These are phyloP conservation scores for Cardamine chenopodiifolia DNA, from an alignment of 345 rosid species.

Conservation along the genomic window DNA sequence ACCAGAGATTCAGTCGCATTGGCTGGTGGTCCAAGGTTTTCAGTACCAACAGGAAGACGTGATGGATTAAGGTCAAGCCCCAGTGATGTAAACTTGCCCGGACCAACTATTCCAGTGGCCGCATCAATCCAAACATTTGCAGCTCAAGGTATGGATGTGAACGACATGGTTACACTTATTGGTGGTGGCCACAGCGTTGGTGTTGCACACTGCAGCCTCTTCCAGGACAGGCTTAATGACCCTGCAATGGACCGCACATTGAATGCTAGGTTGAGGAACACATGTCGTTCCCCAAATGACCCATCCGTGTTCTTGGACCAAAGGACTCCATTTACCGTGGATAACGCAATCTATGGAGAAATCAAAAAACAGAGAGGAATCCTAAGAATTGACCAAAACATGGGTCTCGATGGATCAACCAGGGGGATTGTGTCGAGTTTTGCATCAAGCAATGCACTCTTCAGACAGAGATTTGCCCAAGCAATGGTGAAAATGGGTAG, in stretches of 20 bases:
- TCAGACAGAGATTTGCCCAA: conserved; percentile 50
- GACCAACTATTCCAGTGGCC: conserved; percentile 50
- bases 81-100: conserved; percentile 61
- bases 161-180: conserved; percentile 68
- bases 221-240: conserved; percentile 57
- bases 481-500: conserved; percentile 68
- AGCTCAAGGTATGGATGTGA: conserved; percentile 48
- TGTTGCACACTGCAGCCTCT: conserved; percentile 62
- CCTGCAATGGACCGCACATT: conserved; percentile 57
- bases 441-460: conserved; percentile 42
- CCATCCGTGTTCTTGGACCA: conserved; percentile 71
- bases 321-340: conserved; percentile 50
- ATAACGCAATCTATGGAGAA: conserved; percentile 55
- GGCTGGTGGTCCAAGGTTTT: conserved; percentile 59
- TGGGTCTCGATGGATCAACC: conserved; percentile 54
- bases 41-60: conserved; percentile 61
- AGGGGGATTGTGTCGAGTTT: conserved; percentile 49
- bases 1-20: conserved; percentile 62
- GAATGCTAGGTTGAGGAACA: conserved; percentile 45
- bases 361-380: conserved; percentile 53
- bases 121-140: conserved; percentile 48
- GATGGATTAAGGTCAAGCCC: conserved; percentile 58
- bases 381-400: conserved; percentile 61
- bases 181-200: conserved; percentile 84
- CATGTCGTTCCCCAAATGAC: conserved; percentile 46